Conservation (phyloP, 768 basidiomycete genomes). For the Tulasnella sp. region DNA sequence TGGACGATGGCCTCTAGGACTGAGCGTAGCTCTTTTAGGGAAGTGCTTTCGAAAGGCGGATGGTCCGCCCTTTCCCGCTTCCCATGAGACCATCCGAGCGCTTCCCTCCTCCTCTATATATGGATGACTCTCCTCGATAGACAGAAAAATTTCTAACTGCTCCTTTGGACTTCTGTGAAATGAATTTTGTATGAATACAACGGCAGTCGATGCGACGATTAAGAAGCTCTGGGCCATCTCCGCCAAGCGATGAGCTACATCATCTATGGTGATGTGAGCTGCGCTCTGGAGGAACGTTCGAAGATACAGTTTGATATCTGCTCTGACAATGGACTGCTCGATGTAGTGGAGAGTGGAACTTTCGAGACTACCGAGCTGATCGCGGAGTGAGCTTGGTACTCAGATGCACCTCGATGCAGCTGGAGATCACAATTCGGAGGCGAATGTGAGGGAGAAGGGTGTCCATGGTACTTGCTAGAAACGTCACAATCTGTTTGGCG, state of each 20-base stretch:
- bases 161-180: background rate
- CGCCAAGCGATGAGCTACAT: background rate
- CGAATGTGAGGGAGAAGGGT: too few relatives aligned
- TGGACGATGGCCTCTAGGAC: too few relatives aligned
- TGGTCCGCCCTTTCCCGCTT: background rate
- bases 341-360: slow-evolving; percentile 15
- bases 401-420: too few relatives aligned
- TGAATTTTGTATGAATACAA: background rate
- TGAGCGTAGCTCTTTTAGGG: too few relatives aligned
- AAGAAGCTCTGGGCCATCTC: background rate
- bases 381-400: too few relatives aligned
- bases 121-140: background rate
- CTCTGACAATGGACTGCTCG: slow-evolving; percentile 5
- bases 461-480: too few relatives aligned
- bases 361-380: too few relatives aligned
- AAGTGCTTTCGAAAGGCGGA: too few relatives aligned
- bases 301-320: slow-evolving; percentile 14
- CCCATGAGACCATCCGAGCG: background rate
- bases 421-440: too few relatives aligned
- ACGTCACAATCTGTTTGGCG: too few relatives aligned
- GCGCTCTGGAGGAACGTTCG: slow-evolving; percentile 2
- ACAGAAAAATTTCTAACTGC: background rate
- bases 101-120: background rate
- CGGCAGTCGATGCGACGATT: background rate
- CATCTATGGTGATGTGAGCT: background rate